Base-by-base conservation (phyloP, 805 yeast species). In the Yarrowia bubula region DNA sequence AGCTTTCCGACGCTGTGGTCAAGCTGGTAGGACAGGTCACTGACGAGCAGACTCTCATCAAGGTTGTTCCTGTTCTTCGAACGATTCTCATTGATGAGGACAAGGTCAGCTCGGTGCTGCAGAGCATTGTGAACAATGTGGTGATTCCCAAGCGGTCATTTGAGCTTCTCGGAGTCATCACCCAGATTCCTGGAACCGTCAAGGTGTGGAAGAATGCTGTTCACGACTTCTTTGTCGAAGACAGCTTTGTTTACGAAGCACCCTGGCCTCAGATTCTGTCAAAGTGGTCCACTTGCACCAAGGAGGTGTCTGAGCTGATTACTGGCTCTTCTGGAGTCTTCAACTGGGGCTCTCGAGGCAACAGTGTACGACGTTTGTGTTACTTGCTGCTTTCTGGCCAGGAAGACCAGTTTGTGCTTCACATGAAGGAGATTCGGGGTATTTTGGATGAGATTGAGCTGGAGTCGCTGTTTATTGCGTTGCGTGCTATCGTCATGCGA, bases 171-270 rank as follows among this genome's bases (percentile, higher is more conserved):
- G 73, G 72, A 3, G 69, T 71, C 4, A 65, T 80, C 1, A 70
- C 72, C 46, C 73, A 67, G 66, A 75, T 69, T 13, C 71, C 78
- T 4, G 67, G 69, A 48, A 69, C 81, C 77, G 70, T 70, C 72
- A 87, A 81, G 71, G 78, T 75, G 1, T 89, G 97, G 96, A 88
- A 83, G 70, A 72, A 80, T 2, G 67, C 85, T 22, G 81, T 92
- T 0, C 78, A 77, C 46, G 98, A 93, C 57, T 74, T 84, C 0
- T 80, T 90, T 65, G 79, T 82, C 71, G 96, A 89, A 71, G 66
- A 79, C 10, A 76, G 77, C 18, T 85, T 90, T 69, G 86, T 91
- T 70, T 71, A 70, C 1, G 70, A 78, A 38, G 71, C 71, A 4
- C 57, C 69, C 1, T 89, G 96, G 93, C 77, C 78, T 65, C 70